Conservation (phyloP, 2,329 filamentous ascomycete genomes). For the Talaromyces funiculosus region DNA sequence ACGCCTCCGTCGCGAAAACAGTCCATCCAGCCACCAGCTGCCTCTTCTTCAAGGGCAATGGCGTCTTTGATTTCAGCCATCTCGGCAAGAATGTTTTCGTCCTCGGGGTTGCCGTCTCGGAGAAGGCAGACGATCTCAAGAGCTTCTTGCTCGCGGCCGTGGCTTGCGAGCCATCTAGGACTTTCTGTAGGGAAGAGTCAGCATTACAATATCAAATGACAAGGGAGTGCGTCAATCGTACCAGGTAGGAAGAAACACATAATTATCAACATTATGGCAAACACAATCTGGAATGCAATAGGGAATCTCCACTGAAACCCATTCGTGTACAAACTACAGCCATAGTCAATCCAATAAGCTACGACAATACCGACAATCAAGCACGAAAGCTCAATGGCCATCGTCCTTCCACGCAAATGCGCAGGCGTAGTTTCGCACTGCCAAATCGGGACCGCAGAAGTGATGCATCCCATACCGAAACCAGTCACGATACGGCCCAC, state of each 20-base stretch:
- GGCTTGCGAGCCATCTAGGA: slow-evolving; percentile 54
- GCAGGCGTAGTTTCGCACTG: slow-evolving; percentile 49
- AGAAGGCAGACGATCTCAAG: slow-evolving; percentile 43
- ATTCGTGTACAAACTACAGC: slow-evolving; percentile 46
- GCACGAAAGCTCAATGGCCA: slow-evolving; percentile 49
- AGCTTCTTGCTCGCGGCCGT: slow-evolving; percentile 50
- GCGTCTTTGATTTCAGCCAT: slow-evolving; percentile 51
- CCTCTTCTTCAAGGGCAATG: slow-evolving; percentile 41
- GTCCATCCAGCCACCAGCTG: slow-evolving; percentile 50
- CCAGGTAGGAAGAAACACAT: slow-evolving; percentile 48
- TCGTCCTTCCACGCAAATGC: slow-evolving; percentile 46
- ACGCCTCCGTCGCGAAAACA: slow-evolving; percentile 44
- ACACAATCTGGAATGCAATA: slow-evolving; percentile 53
- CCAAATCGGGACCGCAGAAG: slow-evolving; percentile 49
- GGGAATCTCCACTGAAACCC: slow-evolving; percentile 51
- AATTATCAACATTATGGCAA: slow-evolving; percentile 48
- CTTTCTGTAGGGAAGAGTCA: slow-evolving; percentile 32
- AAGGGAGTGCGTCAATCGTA: slow-evolving; percentile 11
- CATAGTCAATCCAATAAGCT: slow-evolving; percentile 49
- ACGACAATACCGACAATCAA: slow-evolving; percentile 49
- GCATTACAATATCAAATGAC: not conserved
- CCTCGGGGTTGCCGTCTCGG: slow-evolving; percentile 44
- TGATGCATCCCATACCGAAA: slow-evolving; percentile 50
- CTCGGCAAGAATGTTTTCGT: slow-evolving; percentile 42
- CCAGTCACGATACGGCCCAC: slow-evolving; percentile 49